These are phyloP conservation scores for Noccaea caerulescens DNA, from an alignment of 345 rosid species.

Conservation along the genomic window DNA sequence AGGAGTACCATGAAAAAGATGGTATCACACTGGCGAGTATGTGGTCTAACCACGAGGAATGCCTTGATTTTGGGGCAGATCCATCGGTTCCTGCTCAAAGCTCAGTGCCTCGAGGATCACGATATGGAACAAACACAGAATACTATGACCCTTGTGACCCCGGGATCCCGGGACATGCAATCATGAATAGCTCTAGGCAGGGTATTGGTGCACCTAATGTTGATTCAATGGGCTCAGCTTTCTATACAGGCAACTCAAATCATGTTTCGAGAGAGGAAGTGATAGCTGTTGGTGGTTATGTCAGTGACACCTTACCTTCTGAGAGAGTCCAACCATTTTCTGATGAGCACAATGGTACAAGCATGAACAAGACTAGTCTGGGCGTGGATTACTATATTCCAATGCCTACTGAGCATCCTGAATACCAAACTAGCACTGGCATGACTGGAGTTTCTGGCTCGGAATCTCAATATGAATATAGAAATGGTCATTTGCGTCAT, in stretches of 20 bases:
- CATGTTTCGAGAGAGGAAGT: conserved; percentile 24
- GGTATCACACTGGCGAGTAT: conserved; percentile 26
- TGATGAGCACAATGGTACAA: conserved; percentile 33
- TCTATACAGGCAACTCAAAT: conserved; percentile 15
- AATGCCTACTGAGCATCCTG: conserved; percentile 34
- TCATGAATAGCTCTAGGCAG: conserved; percentile 35
- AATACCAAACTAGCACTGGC: conserved; percentile 28
- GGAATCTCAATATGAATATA: conserved; percentile 35
- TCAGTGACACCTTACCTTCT: conserved; percentile 27
- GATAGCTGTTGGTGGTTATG: conserved; percentile 38
- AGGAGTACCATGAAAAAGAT: conserved; percentile 33
- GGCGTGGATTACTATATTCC: conserved; percentile 25
- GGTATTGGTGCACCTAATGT: conserved; percentile 38
- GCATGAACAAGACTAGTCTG: conserved; percentile 30
- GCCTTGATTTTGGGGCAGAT: conserved; percentile 30
- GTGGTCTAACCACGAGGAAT: conserved; percentile 30
- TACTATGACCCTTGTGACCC: conserved; percentile 37
- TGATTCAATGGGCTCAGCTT: conserved; percentile 25
- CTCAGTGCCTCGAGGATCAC: conserved; percentile 19
- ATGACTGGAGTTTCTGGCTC: conserved; percentile 29
- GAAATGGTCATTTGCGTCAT: conserved; percentile 27
- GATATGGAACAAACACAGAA: conserved; percentile 32
- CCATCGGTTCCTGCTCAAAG: conserved; percentile 40
- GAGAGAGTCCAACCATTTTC: conserved; percentile 33
- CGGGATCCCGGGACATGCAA: conserved; percentile 33